A percentile compares a stretch with the other conserved stretches of the same genome.
phyloP scores from a whole-genome alignment of 2,329 filamentous ascomycete genomes.

The Ceratocystis smalleyi region DNA sequence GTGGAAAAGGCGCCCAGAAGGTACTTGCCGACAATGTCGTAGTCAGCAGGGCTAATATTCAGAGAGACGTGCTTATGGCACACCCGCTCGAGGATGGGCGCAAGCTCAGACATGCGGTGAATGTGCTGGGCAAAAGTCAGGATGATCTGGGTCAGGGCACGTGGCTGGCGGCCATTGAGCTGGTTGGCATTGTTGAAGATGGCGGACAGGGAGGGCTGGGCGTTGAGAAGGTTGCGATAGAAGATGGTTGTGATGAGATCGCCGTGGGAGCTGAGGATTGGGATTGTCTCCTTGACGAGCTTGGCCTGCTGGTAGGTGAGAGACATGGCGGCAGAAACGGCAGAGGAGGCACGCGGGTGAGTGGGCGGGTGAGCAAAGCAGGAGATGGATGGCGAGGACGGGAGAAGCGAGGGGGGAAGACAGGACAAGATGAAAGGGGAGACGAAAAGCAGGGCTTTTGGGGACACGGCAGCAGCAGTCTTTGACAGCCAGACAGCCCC shows the following conservation, averaged over 20 bases:
- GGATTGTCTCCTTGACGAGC: conserved; percentile 63
- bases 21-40: conserved; percentile 52
- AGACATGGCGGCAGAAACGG: conserved; percentile 26
- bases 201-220: conserved; percentile 49
- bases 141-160: conserved; percentile 53
- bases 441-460: neutral
- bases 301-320: conserved; percentile 49
- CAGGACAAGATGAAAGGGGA: neutral
- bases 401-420: neutral
- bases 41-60: conserved; percentile 53
- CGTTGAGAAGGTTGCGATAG: conserved; percentile 51
- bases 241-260: conserved; percentile 54
- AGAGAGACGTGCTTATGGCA: conserved; percentile 62
- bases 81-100: conserved; percentile 47
- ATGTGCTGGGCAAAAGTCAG: conserved; percentile 60
- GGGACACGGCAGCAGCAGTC: neutral
- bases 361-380: conserved; percentile 8
- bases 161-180: conserved; percentile 48
- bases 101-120: conserved; percentile 48
- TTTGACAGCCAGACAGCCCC: no score
- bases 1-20: conserved; percentile 51
- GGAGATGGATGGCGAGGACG: neutral
- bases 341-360: conserved; percentile 13
- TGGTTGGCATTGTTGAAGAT: conserved; percentile 60
- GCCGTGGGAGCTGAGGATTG: conserved; percentile 54